Base-by-base conservation (phyloP, 257 asterid genomes). In the Knoxia roxburghii region DNA sequence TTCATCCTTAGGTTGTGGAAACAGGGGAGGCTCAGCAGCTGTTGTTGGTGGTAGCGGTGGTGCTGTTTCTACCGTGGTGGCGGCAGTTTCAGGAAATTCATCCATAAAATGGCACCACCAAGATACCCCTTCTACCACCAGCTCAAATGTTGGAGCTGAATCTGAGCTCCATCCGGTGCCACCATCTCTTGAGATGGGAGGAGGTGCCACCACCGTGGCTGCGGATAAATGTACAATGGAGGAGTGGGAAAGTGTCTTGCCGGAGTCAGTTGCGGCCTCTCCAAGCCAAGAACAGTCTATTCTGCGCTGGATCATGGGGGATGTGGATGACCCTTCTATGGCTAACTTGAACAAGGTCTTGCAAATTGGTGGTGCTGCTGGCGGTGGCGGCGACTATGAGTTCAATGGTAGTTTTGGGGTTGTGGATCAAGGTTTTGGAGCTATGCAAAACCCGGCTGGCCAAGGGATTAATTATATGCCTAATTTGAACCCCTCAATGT, bases 281-380 rank as follows among this genome's bases (percentile, higher is more conserved):
- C 90, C 98, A 0, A 69, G 76, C 73, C 96, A 85, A 52, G 98
- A 89, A 10, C 96, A 86, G 78, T 81, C 95, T 61, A 74, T 90
- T 30, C 70, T 86, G 60, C 82, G 88, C 49, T 89, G 94, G 95
- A 86, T 91, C 80, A 87, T 91, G 97, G 97, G 91, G 12, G 98
- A 86, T 79, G 96, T 86, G 70, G 98, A 87, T 49, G 96, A 89
- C 81, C 89, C 90, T 9, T 80, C 95, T 3, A 82, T 85, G 87
- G 86, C 75, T 12, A 85, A 76, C 64, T 77, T 85, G 65, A 83
- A 79, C 61, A 89, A 81, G 81, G 79, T 64, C 13, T 76, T 83
- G 65, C 98, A 89, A 32, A 75, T 78, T 51, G 78, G 85, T 29
- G 85, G 83, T 35, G 80, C 64, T 7, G 81, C 68, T n/a, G 73